Base-by-base conservation (phyloP, 192 early-diverging fungal species). In the Coemansia sp. region DNA sequence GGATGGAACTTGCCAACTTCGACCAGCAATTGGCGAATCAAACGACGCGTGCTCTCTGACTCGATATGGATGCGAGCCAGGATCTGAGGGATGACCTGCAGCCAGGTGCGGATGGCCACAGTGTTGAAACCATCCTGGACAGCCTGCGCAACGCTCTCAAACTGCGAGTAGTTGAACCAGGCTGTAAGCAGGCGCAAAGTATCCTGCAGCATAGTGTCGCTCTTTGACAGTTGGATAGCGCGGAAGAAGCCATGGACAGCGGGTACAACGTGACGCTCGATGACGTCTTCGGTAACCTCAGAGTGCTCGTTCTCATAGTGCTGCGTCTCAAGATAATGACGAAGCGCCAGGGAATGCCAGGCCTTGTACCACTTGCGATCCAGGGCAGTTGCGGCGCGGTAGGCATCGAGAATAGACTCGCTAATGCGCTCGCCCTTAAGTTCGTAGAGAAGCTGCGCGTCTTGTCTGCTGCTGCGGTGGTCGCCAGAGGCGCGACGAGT, bases 61-160 rank as follows among this genome's bases (percentile, higher is more conserved):
- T 89, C 87, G 1, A 92, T 87, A 57, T 98, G 93, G 62, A 98
- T 95, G 48, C 96, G 85, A 0, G 95, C 97, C 85, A 99, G 96
- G 19, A 99, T 78, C 83, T 98, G 96, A 19, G 97, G 97, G 67
- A 99, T 98, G 24, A 99, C 97, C 82, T 99, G 94, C 50, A 99
- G 79, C 97, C 97, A 99, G 0, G 93, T 94, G 52, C 94, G 92
- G 57, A 97, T 91, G 54, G 85, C 91, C 16, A 98, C 92, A 28
- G 76, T 87, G 18, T 86, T 87, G 74, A 97, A 93, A 0, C 93
- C 94, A 58, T 94, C 92, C 21, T 78, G 87, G 51, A 99, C 87
- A 0, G 94, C 92, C 26, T 83, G 78, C 62, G 89, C 91, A n/a
- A 99, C 96, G 54, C 96, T 90, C 16, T 85, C 82, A 30, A 93